Base-by-base conservation (phyloP, 768 basidiomycete genomes). In the Russula dissimulans region DNA sequence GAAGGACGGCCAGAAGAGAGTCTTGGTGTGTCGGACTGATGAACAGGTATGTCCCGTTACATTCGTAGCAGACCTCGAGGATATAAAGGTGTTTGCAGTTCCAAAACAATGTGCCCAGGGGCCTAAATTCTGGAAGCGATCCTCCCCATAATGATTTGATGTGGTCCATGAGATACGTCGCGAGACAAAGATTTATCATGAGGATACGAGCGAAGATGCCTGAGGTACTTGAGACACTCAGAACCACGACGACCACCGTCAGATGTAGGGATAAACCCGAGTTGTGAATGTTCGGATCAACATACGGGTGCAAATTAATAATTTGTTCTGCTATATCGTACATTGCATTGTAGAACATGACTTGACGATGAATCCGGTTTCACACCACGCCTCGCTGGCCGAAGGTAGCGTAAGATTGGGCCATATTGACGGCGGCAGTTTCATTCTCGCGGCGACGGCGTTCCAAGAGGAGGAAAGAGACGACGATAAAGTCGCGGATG, bases 11-110 rank as follows among this genome's bases (percentile, higher is more conserved):
- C 56, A 47, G 26, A 75, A 69, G 59, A 73, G 71, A 57, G 66
- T 86, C 12, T 64, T 87, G 51, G 81, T 88, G 5, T 88, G 86
- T 56, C 72, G 78, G 65, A 89, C 87, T 22, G 81, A 87, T 65
- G 85, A 86, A 63, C 82, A 86, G 78, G 80, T 81, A 38, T 5
- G 72, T 63, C 39, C 65, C 57, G 29, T 48, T 32, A 31, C 38
- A 15, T 46, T 34, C 43, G 42, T 17, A 32, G 12, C 47, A 34
- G 42, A 42, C 5, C 45, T 10, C 12, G 52, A 12, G n/a, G 62
- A 15, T 47, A 59, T n/a, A 61, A 32, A 7, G 14, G 14, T 48
- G 0, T 38, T 43, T 36, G 5, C 39, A 69, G 71, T 65, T 76
- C 5, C 78, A 80, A 70, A 72, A 46, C 70, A 72, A 62, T 80